phyloP scores from a whole-genome alignment of 75 land plant species.

The Selaginella tamariscina region DNA sequence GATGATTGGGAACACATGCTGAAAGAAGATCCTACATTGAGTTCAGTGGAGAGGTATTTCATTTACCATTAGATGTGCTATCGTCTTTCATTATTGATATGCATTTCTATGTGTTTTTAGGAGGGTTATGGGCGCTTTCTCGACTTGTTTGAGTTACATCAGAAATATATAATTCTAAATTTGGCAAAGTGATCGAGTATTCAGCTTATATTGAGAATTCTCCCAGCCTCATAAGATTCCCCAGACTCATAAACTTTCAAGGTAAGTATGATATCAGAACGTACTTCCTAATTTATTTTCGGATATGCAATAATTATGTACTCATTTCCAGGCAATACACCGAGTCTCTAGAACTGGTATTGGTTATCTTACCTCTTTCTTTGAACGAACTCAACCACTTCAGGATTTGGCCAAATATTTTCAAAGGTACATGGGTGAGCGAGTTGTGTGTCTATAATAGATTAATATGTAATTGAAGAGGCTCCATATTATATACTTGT shows the following conservation, averaged over 20 bases:
- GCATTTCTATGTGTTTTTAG: constrained; percentile 26
- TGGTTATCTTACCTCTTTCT: constrained; percentile 68
- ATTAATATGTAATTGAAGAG: not conserved
- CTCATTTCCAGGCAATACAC: constrained; percentile 54
- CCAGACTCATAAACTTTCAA: constrained; percentile 44
- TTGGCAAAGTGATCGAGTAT: constrained; percentile 70
- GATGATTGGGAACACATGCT: constrained; percentile 70
- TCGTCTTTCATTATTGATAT: not conserved
- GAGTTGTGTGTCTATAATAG: not conserved
- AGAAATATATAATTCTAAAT: constrained; percentile 73
- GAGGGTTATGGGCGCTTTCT: constrained; percentile 91
- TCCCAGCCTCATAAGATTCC: constrained; percentile 49
- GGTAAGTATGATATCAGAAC: constrained; percentile 28
- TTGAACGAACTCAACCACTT: constrained; percentile 81
- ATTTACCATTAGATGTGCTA: not conserved
- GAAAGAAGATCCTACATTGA: constrained; percentile 87
- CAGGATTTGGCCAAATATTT: constrained; percentile 80
- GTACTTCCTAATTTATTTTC: not conserved
- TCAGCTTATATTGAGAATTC: constrained; percentile 73
- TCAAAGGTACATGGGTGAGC: constrained; percentile 42
- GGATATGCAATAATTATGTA: not conserved
- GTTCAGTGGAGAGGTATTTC: constrained; percentile 90
- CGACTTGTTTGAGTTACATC: constrained; percentile 84
- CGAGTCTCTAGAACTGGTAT: constrained; percentile 53
- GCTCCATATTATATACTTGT: not conserved